Evolutionary conservation across 2,329 filamentous ascomycete species (phyloP).

Genomic region (Ceratocystis harringtonii): DNA sequence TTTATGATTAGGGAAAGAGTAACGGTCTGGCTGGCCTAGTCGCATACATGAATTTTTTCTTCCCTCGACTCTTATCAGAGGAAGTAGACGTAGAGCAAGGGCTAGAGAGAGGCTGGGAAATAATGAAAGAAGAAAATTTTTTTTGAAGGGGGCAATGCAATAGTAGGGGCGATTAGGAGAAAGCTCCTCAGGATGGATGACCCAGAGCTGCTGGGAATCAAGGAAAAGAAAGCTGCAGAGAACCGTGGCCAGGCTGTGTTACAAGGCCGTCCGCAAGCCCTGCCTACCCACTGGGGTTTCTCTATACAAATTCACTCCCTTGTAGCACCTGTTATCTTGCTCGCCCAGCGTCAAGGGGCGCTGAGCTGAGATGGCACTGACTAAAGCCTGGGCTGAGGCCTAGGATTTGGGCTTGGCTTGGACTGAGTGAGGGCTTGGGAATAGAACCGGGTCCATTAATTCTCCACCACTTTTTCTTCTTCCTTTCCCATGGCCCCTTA

Average conservation of each 20-base stretch:
- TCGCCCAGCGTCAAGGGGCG: neutral
- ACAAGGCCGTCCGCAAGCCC: neutral
- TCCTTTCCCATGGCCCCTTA: conserved; percentile 1
- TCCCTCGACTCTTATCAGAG: neutral
- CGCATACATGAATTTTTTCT: neutral
- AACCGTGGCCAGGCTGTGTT: neutral
- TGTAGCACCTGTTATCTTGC: neutral
- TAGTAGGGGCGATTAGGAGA: neutral
- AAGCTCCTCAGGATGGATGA: too few relatives aligned
- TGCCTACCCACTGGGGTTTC: neutral
- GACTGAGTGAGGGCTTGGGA: neutral
- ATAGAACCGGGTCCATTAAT: neutral
- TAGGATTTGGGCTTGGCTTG: neutral
- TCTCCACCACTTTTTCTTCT: neutral
- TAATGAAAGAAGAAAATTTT: neutral
- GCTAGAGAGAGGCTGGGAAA: neutral
- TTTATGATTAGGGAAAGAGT: neutral
- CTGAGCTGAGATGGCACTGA: neutral
- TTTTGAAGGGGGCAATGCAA: neutral
- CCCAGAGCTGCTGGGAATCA: too few relatives aligned
- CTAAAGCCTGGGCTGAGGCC: neutral
- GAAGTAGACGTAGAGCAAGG: neutral
- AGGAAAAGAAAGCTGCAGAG: neutral
- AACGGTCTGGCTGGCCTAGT: too few relatives aligned
- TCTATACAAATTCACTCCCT: neutral